A percentile compares a stretch with the other conserved stretches of the same genome.
These are phyloP conservation scores for Monosporascus sp. DNA, from an alignment of 2,329 filamentous ascomycete genomes.

Conservation along the genomic window DNA sequence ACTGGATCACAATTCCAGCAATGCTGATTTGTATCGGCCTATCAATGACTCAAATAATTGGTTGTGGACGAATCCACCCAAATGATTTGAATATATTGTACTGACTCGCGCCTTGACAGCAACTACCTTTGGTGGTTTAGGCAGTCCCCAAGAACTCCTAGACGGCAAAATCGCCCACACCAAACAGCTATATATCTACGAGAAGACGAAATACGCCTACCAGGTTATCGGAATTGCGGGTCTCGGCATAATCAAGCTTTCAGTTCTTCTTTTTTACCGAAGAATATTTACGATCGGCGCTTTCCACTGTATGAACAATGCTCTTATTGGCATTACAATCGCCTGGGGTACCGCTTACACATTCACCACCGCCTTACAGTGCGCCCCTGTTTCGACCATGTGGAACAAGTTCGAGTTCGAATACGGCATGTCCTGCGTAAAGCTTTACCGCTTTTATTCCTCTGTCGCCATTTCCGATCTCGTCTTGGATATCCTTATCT, in stretches of 20 bases:
- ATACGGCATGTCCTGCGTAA: slow-evolving; percentile 5
- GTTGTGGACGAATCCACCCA: background rate
- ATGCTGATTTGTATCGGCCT: slow-evolving; percentile 7
- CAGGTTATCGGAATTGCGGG: slow-evolving; percentile 8
- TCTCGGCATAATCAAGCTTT: slow-evolving; percentile 10
- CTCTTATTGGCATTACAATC: slow-evolving; percentile 20
- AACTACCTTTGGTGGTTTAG: slow-evolving; percentile 8
- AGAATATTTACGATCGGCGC: slow-evolving; percentile 11
- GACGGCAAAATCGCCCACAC: slow-evolving; percentile 10
- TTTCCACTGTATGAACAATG: slow-evolving; percentile 11
- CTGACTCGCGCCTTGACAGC: slow-evolving; percentile 1
- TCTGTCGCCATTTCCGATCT: slow-evolving; percentile 11
- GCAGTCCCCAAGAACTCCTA: slow-evolving; percentile 8
- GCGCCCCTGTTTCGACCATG: slow-evolving; percentile 3
- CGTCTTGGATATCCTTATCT: slow-evolving; percentile 12
- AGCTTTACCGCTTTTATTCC: slow-evolving; percentile 8
- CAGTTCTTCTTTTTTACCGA: slow-evolving; percentile 13
- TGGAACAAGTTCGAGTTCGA: slow-evolving; percentile 14
- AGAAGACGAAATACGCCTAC: slow-evolving; percentile 13
- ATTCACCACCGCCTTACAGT: slow-evolving; percentile 12
- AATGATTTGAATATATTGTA: background rate
- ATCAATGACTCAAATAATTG: slow-evolving; percentile 12
- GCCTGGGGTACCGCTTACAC: slow-evolving; percentile 11
- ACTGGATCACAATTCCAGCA: slow-evolving; percentile 12
- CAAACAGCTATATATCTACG: slow-evolving; percentile 9